These are phyloP conservation scores for Cardamine resedifolia DNA, from an alignment of 345 rosid species.

Conservation along the genomic window DNA sequence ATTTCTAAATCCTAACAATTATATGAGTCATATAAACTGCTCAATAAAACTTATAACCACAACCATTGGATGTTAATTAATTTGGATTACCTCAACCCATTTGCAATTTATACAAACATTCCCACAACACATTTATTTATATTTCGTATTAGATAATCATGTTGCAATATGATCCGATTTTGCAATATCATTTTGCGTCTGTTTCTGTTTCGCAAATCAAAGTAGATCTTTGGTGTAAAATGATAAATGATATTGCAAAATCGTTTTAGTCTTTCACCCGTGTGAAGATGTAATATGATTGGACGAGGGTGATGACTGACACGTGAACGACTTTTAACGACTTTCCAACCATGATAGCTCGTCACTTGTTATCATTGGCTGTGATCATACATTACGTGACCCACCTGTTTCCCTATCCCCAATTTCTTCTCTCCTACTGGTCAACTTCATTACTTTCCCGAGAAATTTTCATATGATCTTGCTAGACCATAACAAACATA, in stretches of 20 bases:
- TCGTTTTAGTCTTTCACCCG: conserved; percentile 12
- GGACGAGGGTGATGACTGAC: background rate
- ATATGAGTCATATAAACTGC: background rate
- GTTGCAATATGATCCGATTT: no score
- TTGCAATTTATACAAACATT: no score
- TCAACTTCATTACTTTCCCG: background rate
- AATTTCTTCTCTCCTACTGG: background rate
- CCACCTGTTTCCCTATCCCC: conserved; percentile 13
- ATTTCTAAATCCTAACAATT: background rate
- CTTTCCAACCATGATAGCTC: background rate
- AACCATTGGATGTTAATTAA: no score
- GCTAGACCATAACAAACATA: no score
- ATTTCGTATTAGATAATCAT: no score
- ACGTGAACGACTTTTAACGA: conserved; percentile 31
- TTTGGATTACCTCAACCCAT: no score
- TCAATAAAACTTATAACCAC: background rate
- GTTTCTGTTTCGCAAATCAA: background rate
- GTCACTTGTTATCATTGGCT: conserved; percentile 15
- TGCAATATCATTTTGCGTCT: no score
- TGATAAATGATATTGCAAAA: no score
- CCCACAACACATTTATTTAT: no score
- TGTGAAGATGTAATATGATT: conserved; percentile 20
- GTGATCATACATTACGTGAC: conserved; percentile 16
- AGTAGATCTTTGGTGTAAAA: conserved; percentile 18
- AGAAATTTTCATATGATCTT: no score